A percentile compares a stretch with the other conserved stretches of the same genome.
phyloP scores from a whole-genome alignment of 345 rosid genomes.

The Durio zibethinus region DNA sequence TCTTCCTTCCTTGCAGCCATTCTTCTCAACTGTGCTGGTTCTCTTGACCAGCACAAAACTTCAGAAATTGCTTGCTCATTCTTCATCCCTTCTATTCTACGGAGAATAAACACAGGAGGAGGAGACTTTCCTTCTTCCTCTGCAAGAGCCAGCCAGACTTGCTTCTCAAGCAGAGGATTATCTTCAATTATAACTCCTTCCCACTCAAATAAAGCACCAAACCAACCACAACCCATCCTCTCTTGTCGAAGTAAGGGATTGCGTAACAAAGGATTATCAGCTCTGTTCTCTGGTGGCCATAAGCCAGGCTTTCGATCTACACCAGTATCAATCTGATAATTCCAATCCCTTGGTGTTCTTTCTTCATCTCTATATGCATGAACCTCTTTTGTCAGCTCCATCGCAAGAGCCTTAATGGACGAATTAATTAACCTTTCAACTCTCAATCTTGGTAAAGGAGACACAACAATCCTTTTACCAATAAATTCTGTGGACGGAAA shows the following conservation, averaged over 20 bases:
- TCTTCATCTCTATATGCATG: slow-evolving; percentile 56
- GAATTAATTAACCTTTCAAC: slow-evolving; percentile 24
- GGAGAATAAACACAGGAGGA: slow-evolving; percentile 70
- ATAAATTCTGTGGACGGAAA: slow-evolving; percentile 32
- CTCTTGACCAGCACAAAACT: slow-evolving; percentile 97
- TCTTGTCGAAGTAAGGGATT: slow-evolving; percentile 91
- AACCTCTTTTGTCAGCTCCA: slow-evolving; percentile 71
- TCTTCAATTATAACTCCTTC: slow-evolving; percentile 89
- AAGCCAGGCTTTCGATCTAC: slow-evolving; percentile 52
- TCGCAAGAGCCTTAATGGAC: slow-evolving; percentile 60
- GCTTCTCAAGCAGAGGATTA: slow-evolving; percentile 71
- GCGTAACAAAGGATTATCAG: slow-evolving; percentile 74
- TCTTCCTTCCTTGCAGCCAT: slow-evolving; percentile 81
- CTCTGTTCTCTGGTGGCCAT: slow-evolving; percentile 88
- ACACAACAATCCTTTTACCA: slow-evolving; percentile 35
- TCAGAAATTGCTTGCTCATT: slow-evolving; percentile 96
- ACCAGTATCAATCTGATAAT: slow-evolving; percentile 36
- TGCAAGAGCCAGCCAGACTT: slow-evolving; percentile 80
- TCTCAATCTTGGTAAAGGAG: slow-evolving; percentile 34
- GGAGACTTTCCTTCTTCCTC: slow-evolving; percentile 90
- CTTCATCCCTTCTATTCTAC: slow-evolving; percentile 89
- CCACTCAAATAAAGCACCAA: slow-evolving; percentile 95
- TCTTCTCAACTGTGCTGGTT: slow-evolving; percentile 62
- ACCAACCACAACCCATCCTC: slow-evolving; percentile 98
- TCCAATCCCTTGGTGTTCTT: slow-evolving; percentile 47